A percentile compares a stretch with the other conserved stretches of the same genome.
Conservation (phyloP, 176 grass and related monocot species). For the Ensete glaucum region DNA sequence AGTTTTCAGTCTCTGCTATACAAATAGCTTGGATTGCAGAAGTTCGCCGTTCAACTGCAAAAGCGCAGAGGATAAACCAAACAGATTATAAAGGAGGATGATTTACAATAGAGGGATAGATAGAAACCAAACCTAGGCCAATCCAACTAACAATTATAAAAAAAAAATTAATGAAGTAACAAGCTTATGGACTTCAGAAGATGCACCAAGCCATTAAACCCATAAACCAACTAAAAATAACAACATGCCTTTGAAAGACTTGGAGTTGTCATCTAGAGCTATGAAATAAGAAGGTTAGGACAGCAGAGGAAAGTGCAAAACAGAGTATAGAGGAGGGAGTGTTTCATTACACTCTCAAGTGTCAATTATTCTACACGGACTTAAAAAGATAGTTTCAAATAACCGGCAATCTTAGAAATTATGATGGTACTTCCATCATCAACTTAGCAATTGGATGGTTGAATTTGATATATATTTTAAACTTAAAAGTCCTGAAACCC, state of each 20-base stretch:
- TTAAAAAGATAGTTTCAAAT: no score
- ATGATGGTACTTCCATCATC: no score
- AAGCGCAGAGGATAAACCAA: neutral
- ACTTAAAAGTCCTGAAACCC: no score
- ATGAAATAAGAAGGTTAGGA: no score
- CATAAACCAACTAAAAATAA: neutral
- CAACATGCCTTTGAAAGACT: neutral
- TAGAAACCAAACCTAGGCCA: neutral
- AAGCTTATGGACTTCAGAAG: neutral
- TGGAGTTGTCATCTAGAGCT: no score
- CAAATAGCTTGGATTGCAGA: constrained; percentile 49
- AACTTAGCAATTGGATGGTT: no score
- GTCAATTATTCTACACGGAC: no score
- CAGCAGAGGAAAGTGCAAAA: no score
- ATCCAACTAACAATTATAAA: neutral
- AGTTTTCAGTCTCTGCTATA: constrained; percentile 48
- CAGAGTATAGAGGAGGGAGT: no score
- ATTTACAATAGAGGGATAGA: neutral
- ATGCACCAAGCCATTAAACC: neutral
- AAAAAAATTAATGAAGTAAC: neutral
- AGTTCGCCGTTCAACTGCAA: constrained; percentile 37
- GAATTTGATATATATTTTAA: no score
- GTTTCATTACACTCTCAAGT: no score
- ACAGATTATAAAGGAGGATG: neutral
- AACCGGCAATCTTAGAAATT: no score